Evolutionary conservation across 176 grass and related monocot species (phyloP).

Genomic region (Oryza longistaminata): DNA sequence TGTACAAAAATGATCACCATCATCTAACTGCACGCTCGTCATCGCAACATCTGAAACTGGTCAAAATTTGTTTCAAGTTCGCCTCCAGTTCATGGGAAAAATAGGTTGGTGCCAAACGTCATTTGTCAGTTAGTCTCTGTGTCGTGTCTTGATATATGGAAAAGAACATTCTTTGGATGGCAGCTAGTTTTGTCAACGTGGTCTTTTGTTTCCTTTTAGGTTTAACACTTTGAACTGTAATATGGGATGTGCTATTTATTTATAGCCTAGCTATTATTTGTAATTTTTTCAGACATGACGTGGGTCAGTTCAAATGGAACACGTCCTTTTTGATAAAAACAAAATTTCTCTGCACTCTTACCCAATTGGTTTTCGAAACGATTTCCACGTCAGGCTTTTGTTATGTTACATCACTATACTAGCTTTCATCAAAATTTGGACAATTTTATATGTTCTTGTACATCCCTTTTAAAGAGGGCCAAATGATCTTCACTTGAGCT

Average conservation of each 20-base stretch:
- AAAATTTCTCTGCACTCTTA: background rate
- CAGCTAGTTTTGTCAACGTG: constrained; percentile 42
- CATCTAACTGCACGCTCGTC: constrained; percentile 11
- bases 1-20: constrained; percentile 61
- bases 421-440: too few relatives aligned
- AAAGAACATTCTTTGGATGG: constrained; percentile 51
- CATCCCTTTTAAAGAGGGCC: too few relatives aligned
- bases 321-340: constrained; percentile 26
- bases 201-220: constrained; percentile 39
- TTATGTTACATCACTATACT: too few relatives aligned
- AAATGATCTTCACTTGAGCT: background rate
- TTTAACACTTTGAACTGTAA: constrained; percentile 51
- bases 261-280: constrained; percentile 48
- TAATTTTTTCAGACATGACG: constrained; percentile 40
- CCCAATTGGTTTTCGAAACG: background rate
- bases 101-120: constrained; percentile 6
- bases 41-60: constrained; percentile 35
- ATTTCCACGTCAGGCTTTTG: background rate
- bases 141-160: constrained; percentile 32
- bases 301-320: constrained; percentile 36
- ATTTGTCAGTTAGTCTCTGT: constrained; percentile 30
- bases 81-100: constrained; percentile 44
- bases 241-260: constrained; percentile 40
- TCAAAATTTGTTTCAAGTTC: constrained; percentile 35
- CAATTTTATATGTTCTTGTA: too few relatives aligned